Conservation (phyloP, 805 yeast genomes). For the Naumovozyma dairenensis region DNA sequence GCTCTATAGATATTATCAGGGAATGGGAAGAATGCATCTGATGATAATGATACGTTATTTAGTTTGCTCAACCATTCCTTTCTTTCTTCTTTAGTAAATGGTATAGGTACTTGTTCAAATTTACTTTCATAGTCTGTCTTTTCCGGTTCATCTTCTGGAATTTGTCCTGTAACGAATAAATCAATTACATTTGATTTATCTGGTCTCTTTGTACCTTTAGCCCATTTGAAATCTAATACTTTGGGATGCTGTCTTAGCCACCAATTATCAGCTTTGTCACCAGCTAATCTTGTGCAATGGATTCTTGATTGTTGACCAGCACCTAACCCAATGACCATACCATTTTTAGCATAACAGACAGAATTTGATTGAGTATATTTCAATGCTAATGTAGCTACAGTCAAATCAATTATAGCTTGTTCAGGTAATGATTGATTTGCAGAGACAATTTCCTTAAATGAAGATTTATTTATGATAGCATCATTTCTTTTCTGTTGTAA, state of each 20-base stretch:
- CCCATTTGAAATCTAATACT: conserved; percentile 91
- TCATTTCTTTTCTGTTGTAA: conserved; percentile 96
- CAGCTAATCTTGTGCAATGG: conserved; percentile 98
- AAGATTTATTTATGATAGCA: conserved; percentile 82
- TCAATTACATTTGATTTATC: conserved; percentile 98
- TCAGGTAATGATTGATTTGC: conserved; percentile 78
- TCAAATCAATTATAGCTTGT: conserved; percentile 86
- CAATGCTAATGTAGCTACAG: conserved; percentile 94
- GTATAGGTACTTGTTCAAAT: conserved; percentile 74
- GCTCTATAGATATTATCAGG: conserved; percentile 98
- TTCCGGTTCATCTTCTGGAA: conserved; percentile 88
- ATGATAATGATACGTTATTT: conserved; percentile 79
- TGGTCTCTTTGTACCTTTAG: conserved; percentile 95
- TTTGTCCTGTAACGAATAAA: conserved; percentile 81
- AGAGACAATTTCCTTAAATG: conserved; percentile 88
- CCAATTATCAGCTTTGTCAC: conserved; percentile 99
- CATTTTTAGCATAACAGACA: conserved; percentile 95
- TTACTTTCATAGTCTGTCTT: conserved; percentile 84
- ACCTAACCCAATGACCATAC: conserved; percentile 98
- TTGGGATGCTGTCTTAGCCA: conserved; percentile 98
- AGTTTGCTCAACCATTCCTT: conserved; percentile 76
- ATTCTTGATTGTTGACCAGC: conserved; percentile 99
- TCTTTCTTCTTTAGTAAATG: conserved; percentile 75
- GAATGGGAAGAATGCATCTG: conserved; percentile 99
- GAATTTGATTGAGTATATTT: conserved; percentile 98